phyloP scores from a whole-genome alignment of 345 rosid species.

The Eutrema yunnanense region DNA sequence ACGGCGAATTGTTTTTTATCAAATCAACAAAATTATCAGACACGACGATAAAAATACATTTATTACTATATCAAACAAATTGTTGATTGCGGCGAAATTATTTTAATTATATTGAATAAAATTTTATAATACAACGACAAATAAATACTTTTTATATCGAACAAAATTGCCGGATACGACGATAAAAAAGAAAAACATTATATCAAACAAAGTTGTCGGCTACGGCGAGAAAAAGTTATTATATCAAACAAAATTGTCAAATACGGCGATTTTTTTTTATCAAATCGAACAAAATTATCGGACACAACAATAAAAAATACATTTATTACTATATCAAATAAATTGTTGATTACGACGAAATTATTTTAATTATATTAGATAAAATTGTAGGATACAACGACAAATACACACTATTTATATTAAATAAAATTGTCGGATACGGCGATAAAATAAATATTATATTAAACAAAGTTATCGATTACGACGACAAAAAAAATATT shows the following conservation, averaged over 20 bases:
- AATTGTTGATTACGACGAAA: too few species aligned
- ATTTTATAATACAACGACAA: too few species aligned
- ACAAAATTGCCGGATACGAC: not conserved
- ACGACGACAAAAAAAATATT: too few species aligned
- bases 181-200: not conserved
- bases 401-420: not conserved
- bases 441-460: not conserved
- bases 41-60: not conserved
- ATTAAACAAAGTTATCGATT: not conserved
- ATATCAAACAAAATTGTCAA: too few species aligned
- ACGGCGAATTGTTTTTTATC: not conserved
- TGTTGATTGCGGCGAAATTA: too few species aligned
- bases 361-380: not conserved
- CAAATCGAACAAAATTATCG: not conserved
- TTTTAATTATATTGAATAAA: not conserved
- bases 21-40: not conserved
- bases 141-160: too few species aligned
- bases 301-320: not conserved
- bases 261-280: too few species aligned
- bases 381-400: not conserved
- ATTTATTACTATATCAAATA: too few species aligned
- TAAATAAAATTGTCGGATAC: not conserved
- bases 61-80: too few species aligned
- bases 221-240: too few species aligned
- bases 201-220: not conserved